Evolutionary conservation across 192 early-diverging fungal species (phyloP).

Genomic region (Tieghemiomyces parasiticus): DNA sequence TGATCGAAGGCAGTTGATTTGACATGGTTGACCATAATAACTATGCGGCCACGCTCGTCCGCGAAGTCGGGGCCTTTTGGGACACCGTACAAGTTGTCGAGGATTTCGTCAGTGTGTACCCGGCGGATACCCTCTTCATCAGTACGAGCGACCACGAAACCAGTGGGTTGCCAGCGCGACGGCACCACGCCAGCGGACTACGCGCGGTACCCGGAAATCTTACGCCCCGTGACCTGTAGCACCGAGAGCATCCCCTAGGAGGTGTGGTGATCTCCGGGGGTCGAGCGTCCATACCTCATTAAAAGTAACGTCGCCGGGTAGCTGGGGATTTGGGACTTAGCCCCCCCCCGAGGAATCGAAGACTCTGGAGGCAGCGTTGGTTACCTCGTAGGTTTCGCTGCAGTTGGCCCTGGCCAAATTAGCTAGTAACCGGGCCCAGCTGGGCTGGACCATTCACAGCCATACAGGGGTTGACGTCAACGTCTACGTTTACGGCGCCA

Average conservation of each 20-base stretch:
- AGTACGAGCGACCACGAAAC: conserved; percentile 94
- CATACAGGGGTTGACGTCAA: conserved; percentile 95
- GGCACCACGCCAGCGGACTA: conserved; percentile 66
- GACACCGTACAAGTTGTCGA: conserved; percentile 52
- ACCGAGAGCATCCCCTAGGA: conserved; percentile 28
- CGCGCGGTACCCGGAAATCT: conserved; percentile 58
- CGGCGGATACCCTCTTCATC: conserved; percentile 80
- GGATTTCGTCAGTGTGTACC: conserved; percentile 58
- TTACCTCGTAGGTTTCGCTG: conserved; percentile 22
- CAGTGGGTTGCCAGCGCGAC: conserved; percentile 75
- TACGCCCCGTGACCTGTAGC: conserved; percentile 53
- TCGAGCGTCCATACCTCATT: conserved; percentile 19
- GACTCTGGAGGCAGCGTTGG: conserved; percentile 22
- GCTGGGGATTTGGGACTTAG: conserved; percentile 58
- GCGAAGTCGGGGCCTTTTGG: conserved; percentile 87
- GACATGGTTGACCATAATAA: conserved; percentile 95
- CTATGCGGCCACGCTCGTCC: conserved; percentile 80
- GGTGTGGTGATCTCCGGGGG: not conserved
- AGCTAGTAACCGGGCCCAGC: conserved; percentile 35
- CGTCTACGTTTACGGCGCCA: conserved; percentile 65
- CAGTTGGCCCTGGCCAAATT: conserved; percentile 32
- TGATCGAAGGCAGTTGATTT: conserved; percentile 93
- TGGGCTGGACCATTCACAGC: conserved; percentile 78
- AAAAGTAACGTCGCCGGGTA: conserved; percentile 45
- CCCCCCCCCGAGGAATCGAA: conserved; percentile 40